Evolutionary conservation across 1,139 yeast genomes (phyloP).

Genomic region (Pichia sp.): DNA sequence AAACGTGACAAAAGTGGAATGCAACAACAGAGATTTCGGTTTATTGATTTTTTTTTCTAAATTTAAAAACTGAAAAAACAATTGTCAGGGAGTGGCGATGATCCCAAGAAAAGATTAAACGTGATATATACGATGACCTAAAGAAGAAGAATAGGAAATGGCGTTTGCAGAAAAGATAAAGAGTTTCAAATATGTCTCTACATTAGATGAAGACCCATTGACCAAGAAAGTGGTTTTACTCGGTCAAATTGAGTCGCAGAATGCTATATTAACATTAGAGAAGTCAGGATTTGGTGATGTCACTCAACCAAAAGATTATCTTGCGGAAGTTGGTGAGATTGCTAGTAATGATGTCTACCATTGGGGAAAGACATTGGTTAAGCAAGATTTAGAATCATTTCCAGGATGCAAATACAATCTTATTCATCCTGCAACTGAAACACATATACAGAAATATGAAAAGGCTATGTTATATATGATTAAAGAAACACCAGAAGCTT

Average conservation of each 20-base stretch:
- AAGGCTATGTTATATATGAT: constrained; percentile 54
- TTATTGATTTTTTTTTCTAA: not conserved
- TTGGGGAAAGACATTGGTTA: constrained; percentile 61
- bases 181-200: constrained; percentile 14
- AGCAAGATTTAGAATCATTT: constrained; percentile 38
- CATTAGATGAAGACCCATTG: constrained; percentile 53
- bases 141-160: not conserved
- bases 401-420: constrained; percentile 72
- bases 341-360: constrained; percentile 75
- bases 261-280: constrained; percentile 71
- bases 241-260: constrained; percentile 52
- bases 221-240: constrained; percentile 57
- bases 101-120: not conserved
- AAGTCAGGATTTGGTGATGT: constrained; percentile 63
- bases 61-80: not conserved
- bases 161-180: not conserved
- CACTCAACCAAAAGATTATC: constrained; percentile 16
- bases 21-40: too few species aligned
- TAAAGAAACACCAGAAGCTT: constrained; percentile 75
- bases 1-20: not conserved
- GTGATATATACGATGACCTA: not conserved
- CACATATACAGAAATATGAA: constrained; percentile 71
- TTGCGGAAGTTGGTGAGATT: constrained; percentile 39
- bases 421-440: constrained; percentile 84
- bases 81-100: not conserved